Evolutionary conservation across 2,329 filamentous ascomycete species (phyloP), one percentile per base, ranked within the genome.

Genomic region (Bipolaris victoriae): DNA sequence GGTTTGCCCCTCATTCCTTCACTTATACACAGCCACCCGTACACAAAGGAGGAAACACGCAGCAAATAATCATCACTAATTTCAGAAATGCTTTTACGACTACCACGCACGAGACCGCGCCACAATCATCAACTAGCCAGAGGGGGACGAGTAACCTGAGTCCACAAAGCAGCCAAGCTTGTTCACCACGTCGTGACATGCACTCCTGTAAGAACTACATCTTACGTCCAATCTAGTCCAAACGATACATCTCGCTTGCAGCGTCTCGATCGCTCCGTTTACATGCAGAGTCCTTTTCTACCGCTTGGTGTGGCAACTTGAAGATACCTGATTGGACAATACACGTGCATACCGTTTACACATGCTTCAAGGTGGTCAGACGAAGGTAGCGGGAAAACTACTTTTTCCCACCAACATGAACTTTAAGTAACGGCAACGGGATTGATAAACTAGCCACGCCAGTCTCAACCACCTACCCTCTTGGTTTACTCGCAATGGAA

Each of bases 261-360:
- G 40, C n/a, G 7, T 51, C 24, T 53, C 10, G 47, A 24, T 43
- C 50, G 26, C 9, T 45, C 46, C 9, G 9, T 36, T 40, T 22
- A 36, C 52, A 16, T 33, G 24, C 22, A 45, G 39, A 40, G 15
- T 33, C 31, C 36, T 48, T 53, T 33, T 31, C 10, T 15, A 11
- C 7, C 24, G 26, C 5, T 18, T 20, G n/a, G 37, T 20, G 33
- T 22, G 47, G 47, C 33, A 18, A 47, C 29, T 10, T 40, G 43
- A 29, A 47, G 16, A 29, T 15, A 3, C 33, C 33, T 24, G 50
- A 47, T 53, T 47, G 50, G 50, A 53, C 43, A 40, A 24, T 15
- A 37, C 11, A 31, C 31, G 16, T 40, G 16, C n/a, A 39, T 40
- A 16, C 4, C 5, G 24, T 16, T 20, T 33, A 40, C 26, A 49